Conservation (phyloP, 257 asterid species). For the Leptodermis oblonga region DNA sequence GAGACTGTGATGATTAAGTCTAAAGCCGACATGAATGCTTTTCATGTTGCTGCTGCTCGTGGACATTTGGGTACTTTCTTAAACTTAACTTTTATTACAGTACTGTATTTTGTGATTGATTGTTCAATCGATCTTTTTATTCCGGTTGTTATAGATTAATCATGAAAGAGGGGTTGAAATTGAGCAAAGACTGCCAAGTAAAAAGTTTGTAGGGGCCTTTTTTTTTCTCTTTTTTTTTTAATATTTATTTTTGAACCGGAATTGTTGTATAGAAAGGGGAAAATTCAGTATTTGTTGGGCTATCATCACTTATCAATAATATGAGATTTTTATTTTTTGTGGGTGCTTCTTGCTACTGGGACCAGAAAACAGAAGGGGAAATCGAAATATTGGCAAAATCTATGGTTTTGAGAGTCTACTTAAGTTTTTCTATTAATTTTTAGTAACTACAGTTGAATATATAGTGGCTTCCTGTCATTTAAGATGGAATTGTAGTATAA, state of each 20-base stretch:
- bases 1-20: constrained; percentile 55
- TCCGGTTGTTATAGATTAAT: background rate
- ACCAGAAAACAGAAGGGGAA: background rate
- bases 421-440: too few relatives aligned
- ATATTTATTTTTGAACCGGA: background rate
- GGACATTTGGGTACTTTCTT: constrained; percentile 71
- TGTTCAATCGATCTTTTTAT: background rate
- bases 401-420: background rate
- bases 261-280: background rate
- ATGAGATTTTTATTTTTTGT: background rate
- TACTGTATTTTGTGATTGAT: background rate
- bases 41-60: constrained; percentile 77
- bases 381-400: background rate
- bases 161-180: too few relatives aligned
- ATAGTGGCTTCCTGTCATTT: too few relatives aligned
- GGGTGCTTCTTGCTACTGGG: background rate
- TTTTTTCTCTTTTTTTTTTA: background rate
- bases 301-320: background rate
- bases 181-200: background rate
- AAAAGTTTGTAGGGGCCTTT: background rate
- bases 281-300: background rate
- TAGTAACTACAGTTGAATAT: too few relatives aligned
- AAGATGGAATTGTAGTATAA: background rate
- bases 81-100: too few relatives aligned
- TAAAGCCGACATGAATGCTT: constrained; percentile 71